A percentile compares a stretch with the other conserved stretches of the same genome.
These are phyloP conservation scores for Ophiostoma ulmi DNA, from an alignment of 2,329 filamentous ascomycete genomes.

Conservation along the genomic window DNA sequence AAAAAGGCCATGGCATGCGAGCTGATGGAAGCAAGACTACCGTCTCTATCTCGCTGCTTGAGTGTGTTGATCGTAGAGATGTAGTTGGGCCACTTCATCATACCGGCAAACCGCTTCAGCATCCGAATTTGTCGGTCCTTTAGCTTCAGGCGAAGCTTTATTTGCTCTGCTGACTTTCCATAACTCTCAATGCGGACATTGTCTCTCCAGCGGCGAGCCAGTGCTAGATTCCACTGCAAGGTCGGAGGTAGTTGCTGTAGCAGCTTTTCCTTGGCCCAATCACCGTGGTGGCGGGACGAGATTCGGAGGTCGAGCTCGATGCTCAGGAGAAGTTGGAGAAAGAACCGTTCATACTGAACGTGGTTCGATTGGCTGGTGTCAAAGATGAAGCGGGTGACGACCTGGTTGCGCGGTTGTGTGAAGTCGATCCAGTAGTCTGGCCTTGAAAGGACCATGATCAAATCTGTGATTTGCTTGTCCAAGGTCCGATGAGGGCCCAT, in stretches of 20 bases:
- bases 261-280: constrained; percentile 60
- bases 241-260: constrained; percentile 61
- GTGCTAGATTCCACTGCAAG: constrained; percentile 66
- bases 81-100: constrained; percentile 74
- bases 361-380: constrained; percentile 53
- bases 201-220: constrained; percentile 68
- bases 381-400: constrained; percentile 68
- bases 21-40: constrained; percentile 54
- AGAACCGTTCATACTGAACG: constrained; percentile 60
- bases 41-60: constrained; percentile 54
- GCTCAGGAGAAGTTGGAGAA: constrained; percentile 70
- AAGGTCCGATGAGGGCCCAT: constrained; percentile 58
- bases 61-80: constrained; percentile 58
- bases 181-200: constrained; percentile 62
- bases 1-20: constrained; percentile 75
- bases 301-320: constrained; percentile 68
- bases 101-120: constrained; percentile 62
- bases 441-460: constrained; percentile 64
- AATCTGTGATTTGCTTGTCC: constrained; percentile 66
- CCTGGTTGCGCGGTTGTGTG: constrained; percentile 63
- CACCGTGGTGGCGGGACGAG: constrained; percentile 56
- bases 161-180: constrained; percentile 49
- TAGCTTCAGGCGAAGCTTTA: constrained; percentile 59
- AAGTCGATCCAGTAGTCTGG: constrained; percentile 66
- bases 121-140: constrained; percentile 65